Evolutionary conservation across 1,139 yeast genomes (phyloP), one percentile per base, ranked within the genome.

Genomic region (Pichia sp.): DNA sequence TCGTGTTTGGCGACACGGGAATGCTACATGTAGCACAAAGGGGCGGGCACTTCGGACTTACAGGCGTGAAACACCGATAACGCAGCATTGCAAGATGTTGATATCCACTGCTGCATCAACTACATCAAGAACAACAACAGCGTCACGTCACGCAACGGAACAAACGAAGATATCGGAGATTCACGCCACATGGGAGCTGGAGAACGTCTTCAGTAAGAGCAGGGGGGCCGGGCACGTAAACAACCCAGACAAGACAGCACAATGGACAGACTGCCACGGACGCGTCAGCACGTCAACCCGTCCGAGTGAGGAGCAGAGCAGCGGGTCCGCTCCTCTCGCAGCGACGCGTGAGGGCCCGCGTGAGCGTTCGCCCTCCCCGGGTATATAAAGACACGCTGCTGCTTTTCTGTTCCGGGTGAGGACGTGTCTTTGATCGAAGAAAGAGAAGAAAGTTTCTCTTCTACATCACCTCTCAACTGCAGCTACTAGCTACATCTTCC

Each of bases 331-430:
- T 20, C 24, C 24, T 20, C 24, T 6, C 40, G 16, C 16, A 8
- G 40, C 16, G 40, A 36, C 16, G n/a, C 40, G 40, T 16, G 40
- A 6, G 40, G 16, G 7, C 40, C 16, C 24, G 40, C 16, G 40
- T 36, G 40, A 36, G 40, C 40, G 40, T 36, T 36, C 40, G 40
- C 40, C 40, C 40, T 36, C 40, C 40, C 40, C 34, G 12, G 46
- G 45, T 48, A 30, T 41, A 29, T 30, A 48, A 48, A 48, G 51
- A 48, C 46, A 41, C 45, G 47, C 16, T 30, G 40, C 40, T 36
- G 40, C 40, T 36, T 36, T 3, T 14, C 40, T 20, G 24, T 20
- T 2, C 24, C 24, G 24, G 24, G 24, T 20, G 24, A 20, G 3
- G 24, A 20, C 24, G 24, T 20, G 24, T 20, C 24, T 20, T 20